Conservation (phyloP, 192 early-diverging fungal species). For the Tieghemiomyces parasiticus region DNA sequence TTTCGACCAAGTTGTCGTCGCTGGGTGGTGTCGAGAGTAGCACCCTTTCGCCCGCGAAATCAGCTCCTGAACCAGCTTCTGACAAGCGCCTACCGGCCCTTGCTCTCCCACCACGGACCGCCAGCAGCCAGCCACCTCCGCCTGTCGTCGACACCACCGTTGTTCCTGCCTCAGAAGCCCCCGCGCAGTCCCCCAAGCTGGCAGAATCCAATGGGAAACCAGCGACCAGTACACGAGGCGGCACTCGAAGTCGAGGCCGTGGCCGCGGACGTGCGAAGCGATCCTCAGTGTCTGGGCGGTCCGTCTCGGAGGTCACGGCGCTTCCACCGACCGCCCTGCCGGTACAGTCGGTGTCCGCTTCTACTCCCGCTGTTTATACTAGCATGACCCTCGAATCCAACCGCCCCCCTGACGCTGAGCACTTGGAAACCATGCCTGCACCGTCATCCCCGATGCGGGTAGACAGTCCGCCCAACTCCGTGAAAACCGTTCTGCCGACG, state of each 20-base stretch:
- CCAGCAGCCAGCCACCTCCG: neutral
- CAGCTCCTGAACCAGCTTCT: neutral
- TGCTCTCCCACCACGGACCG: neutral
- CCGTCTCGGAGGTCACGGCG: too few relatives aligned
- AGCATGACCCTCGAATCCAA: too few relatives aligned
- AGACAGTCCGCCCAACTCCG: too few relatives aligned
- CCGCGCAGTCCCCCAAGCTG: too few relatives aligned
- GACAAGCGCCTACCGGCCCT: neutral
- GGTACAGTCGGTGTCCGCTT: neutral
- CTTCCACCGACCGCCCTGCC: neutral
- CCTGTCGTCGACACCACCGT: neutral
- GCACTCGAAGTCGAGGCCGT: neutral
- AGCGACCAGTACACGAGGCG: neutral
- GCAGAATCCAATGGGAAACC: neutral
- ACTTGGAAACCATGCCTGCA: neutral
- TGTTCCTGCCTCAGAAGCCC: neutral
- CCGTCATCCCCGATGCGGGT: neutral
- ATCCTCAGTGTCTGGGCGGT: neutral
- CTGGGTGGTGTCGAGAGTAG: neutral
- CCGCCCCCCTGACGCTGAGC: neutral
- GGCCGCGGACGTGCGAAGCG: neutral
- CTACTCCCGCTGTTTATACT: neutral
- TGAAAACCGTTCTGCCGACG: too few relatives aligned
- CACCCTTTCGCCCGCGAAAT: neutral
- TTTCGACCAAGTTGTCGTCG: constrained; percentile 3